Conservation (phyloP, 345 rosid species). For the Populus deltoides region DNA sequence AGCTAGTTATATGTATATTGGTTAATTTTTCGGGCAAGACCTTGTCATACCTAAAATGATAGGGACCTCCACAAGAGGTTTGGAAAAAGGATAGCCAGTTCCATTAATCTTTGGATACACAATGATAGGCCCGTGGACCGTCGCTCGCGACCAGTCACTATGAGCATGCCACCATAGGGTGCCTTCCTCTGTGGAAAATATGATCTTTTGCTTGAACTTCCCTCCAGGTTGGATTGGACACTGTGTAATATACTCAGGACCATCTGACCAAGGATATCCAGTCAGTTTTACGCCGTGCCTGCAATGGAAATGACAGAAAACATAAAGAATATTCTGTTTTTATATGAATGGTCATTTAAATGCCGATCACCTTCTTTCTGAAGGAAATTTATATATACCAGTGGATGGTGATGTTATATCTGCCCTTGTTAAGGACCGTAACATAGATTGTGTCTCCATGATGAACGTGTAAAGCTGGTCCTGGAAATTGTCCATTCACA, state of each 20-base stretch:
- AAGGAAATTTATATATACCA: slow-evolving; percentile 31
- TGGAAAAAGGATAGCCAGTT: slow-evolving; percentile 33
- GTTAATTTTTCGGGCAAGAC: neutral
- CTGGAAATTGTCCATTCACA: slow-evolving; percentile 32
- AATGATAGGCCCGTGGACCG: slow-evolving; percentile 37
- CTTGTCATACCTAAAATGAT: slow-evolving; percentile 29
- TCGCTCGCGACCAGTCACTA: slow-evolving; percentile 39
- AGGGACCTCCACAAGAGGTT: slow-evolving; percentile 26
- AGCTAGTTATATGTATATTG: neutral
- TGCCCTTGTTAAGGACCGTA: slow-evolving; percentile 20
- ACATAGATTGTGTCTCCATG: slow-evolving; percentile 28
- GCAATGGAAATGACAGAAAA: neutral
- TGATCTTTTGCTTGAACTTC: slow-evolving; percentile 27
- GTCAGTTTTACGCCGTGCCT: slow-evolving; percentile 51
- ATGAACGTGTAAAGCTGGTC: slow-evolving; percentile 27
- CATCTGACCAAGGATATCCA: slow-evolving; percentile 42
- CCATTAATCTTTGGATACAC: slow-evolving; percentile 22
- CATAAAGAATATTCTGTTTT: neutral
- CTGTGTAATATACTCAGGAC: slow-evolving; percentile 42
- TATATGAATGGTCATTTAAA: slow-evolving; percentile 32
- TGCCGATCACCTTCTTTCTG: slow-evolving; percentile 32
- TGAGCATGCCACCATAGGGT: slow-evolving; percentile 49
- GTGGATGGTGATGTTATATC: slow-evolving; percentile 32
- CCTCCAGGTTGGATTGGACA: slow-evolving; percentile 33
- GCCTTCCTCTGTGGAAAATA: slow-evolving; percentile 27